A percentile compares a stretch with the other conserved stretches of the same genome.
phyloP scores from a whole-genome alignment of 176 grass and related monocot genomes.

The Tillandsia leiboldiana region DNA sequence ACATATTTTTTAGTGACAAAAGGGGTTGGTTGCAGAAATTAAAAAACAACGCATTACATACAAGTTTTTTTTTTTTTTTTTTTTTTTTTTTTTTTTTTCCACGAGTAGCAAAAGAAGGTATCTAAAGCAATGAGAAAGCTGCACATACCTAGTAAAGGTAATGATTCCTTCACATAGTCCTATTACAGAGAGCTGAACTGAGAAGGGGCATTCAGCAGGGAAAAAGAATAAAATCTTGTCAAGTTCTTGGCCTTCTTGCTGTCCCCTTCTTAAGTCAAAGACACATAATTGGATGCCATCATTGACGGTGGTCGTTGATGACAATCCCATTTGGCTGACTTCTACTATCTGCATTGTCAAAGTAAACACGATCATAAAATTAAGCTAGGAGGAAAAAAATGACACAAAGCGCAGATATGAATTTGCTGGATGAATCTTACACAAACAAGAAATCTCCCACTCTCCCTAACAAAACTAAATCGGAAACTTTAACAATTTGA shows the following conservation, averaged over 20 bases:
- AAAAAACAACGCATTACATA: no score
- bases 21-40: no score
- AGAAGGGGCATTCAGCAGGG: constrained; percentile 76
- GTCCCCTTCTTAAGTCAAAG: constrained; percentile 82
- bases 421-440: background rate
- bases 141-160: constrained; percentile 74
- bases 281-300: constrained; percentile 74
- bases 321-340: constrained; percentile 41
- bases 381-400: background rate
- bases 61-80: no score
- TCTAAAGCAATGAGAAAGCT: background rate
- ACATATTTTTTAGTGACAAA: no score
- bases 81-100: no score
- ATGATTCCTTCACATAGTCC: constrained; percentile 93
- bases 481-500: no score
- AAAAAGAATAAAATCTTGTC: constrained; percentile 97
- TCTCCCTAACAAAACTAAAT: no score
- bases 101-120: background rate
- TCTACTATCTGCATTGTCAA: constrained; percentile 3
- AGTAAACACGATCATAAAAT: background rate
- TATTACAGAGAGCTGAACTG: constrained; percentile 79
- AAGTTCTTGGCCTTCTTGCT: constrained; percentile 87
- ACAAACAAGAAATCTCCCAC: no score
- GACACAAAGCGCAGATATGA: background rate
- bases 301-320: constrained; percentile 31